phyloP scores from a whole-genome alignment of 768 basidiomycete species.

The Amanita pseudoporphyria region DNA sequence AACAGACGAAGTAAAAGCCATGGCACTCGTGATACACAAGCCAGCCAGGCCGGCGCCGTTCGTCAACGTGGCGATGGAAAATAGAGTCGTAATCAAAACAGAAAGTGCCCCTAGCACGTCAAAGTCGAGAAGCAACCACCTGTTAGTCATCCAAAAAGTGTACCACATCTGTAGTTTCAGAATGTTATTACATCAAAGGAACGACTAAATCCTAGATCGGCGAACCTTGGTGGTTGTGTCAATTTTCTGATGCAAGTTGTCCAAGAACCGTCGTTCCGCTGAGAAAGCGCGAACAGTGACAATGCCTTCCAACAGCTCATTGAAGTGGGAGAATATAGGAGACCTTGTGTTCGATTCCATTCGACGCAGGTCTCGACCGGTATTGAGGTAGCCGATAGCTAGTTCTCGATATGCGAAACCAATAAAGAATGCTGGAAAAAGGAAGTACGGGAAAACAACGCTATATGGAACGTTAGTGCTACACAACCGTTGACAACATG shows the following conservation, averaged over 20 bases:
- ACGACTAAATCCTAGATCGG: neutral
- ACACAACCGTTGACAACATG: neutral
- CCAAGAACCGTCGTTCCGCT: conserved; percentile 68
- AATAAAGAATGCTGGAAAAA: conserved; percentile 67
- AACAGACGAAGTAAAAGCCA: conserved; percentile 40
- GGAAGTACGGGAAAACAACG: conserved; percentile 72
- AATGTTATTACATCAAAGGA: neutral
- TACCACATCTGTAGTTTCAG: conserved; percentile 64
- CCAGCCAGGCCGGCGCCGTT: conserved; percentile 55
- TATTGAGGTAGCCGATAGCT: conserved; percentile 65
- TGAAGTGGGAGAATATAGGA: conserved; percentile 78
- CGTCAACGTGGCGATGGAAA: conserved; percentile 54
- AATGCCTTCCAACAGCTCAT: conserved; percentile 78
- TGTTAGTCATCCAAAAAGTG: conserved; percentile 82
- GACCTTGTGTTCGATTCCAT: conserved; percentile 88
- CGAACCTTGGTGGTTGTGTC: conserved; percentile 68
- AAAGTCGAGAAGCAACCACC: conserved; percentile 80
- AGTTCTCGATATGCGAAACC: conserved; percentile 65
- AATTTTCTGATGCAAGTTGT: conserved; percentile 62
- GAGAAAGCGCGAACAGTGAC: conserved; percentile 92
- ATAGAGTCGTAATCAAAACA: conserved; percentile 66
- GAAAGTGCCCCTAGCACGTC: conserved; percentile 67
- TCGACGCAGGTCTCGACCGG: conserved; percentile 75
- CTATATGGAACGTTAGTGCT: conserved; percentile 20
- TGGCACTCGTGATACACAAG: conserved; percentile 66